Evolutionary conservation across 768 basidiomycete genomes (phyloP).

Genomic region (Tricholoma saponaceum): DNA sequence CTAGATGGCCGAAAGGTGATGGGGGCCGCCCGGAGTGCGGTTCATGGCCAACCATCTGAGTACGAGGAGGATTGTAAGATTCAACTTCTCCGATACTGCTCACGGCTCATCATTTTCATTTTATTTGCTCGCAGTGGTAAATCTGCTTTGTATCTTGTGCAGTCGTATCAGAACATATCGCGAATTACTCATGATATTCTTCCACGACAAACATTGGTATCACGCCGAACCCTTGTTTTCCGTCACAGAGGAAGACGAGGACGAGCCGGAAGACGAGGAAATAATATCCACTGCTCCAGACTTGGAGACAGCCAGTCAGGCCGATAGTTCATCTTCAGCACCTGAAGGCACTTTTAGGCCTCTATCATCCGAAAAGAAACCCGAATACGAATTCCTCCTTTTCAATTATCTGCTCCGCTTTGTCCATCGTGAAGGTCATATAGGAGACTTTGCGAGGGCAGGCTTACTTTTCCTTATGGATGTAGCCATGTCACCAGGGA

Average conservation of each 20-base stretch:
- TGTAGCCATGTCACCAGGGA: conserved; percentile 86
- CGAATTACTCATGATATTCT: conserved; percentile 94
- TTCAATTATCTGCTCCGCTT: conserved; percentile 96
- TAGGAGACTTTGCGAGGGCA: conserved; percentile 90
- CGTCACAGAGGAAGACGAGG: conserved; percentile 74
- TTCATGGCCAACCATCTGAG: conserved; percentile 73
- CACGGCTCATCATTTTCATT: background rate
- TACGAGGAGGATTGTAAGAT: conserved; percentile 83
- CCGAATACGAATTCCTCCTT: conserved; percentile 92
- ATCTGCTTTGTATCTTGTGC: conserved; percentile 87
- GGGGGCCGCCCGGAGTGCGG: conserved; percentile 78
- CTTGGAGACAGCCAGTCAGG: background rate
- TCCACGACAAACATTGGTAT: conserved; percentile 91
- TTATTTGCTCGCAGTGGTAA: conserved; percentile 62
- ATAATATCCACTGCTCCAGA: conserved; percentile 2
- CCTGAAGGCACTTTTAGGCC: conserved; percentile 45
- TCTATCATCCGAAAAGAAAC: conserved; percentile 45
- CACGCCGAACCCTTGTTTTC: conserved; percentile 71
- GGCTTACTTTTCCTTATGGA: conserved; percentile 94
- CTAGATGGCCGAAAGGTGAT: conserved; percentile 75
- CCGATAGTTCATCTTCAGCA: conserved; percentile 39
- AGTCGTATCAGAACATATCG: conserved; percentile 87
- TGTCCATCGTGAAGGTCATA: conserved; percentile 89
- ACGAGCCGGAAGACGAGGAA: conserved; percentile 55
- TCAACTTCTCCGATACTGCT: background rate